These are phyloP conservation scores for Pseudocercospora fuligena DNA, from an alignment of 2,329 filamentous ascomycete species.

Conservation along the genomic window DNA sequence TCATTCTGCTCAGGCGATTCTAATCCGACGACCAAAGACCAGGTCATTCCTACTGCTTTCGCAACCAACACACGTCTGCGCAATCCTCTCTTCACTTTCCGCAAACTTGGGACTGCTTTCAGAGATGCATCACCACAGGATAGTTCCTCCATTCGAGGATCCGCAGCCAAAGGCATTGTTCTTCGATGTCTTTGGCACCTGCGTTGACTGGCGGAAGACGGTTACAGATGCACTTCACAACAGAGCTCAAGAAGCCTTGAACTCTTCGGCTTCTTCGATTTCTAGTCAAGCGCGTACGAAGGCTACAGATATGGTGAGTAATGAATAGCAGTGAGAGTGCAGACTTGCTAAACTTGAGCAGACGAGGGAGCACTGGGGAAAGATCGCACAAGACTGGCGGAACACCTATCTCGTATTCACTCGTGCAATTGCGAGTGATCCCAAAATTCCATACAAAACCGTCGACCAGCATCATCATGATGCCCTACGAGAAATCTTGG, in stretches of 20 bases:
- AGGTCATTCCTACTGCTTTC: not conserved
- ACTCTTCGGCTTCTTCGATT: constrained; percentile 52
- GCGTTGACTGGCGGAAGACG: constrained; percentile 76
- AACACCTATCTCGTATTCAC: constrained; percentile 59
- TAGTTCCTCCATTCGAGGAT: constrained; percentile 2
- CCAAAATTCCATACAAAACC: constrained; percentile 62
- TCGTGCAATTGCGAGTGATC: constrained; percentile 51
- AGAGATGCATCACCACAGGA: not conserved
- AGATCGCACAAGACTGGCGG: constrained; percentile 66
- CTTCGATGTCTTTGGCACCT: constrained; percentile 81
- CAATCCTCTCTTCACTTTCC: not conserved
- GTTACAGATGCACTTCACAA: constrained; percentile 64
- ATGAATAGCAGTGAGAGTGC: not conserved
- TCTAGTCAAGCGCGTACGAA: constrained; percentile 54
- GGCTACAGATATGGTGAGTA: constrained; percentile 50
- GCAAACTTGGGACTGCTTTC: not conserved
- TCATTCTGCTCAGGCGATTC: not conserved
- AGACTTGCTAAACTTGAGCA: constrained; percentile 8
- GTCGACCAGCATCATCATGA: constrained; percentile 74
- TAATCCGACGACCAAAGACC: not conserved
- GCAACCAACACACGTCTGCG: not conserved
- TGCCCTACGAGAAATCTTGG: constrained; percentile 64
- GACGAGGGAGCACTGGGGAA: constrained; percentile 57
- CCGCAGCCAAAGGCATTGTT: constrained; percentile 62
- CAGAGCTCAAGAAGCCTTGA: constrained; percentile 55